These are phyloP conservation scores for Arthrobotrys entomopaga DNA, from an alignment of 2,329 filamentous ascomycete genomes.

Conservation along the genomic window DNA sequence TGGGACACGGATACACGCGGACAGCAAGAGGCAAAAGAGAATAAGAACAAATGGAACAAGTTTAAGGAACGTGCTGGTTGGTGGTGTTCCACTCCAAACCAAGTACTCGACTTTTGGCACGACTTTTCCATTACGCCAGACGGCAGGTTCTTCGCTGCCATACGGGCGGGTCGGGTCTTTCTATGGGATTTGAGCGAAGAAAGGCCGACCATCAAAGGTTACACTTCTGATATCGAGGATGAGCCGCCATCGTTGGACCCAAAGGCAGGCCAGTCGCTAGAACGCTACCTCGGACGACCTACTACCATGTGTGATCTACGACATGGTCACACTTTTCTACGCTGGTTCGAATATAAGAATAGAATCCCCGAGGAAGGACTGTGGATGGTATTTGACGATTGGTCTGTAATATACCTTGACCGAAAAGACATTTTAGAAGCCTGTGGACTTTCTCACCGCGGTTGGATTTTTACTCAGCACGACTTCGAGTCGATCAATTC, in stretches of 20 bases:
- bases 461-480: constrained; percentile 34
- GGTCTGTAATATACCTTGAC: constrained; percentile 56
- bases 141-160: constrained; percentile 57
- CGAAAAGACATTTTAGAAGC: constrained; percentile 57
- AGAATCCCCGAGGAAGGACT: constrained; percentile 57
- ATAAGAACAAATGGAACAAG: constrained; percentile 55
- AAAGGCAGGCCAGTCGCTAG: constrained; percentile 23
- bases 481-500: constrained; percentile 43
- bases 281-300: constrained; percentile 40
- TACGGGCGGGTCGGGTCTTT: constrained; percentile 57
- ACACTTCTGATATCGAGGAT: constrained; percentile 26
- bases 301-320: constrained; percentile 23
- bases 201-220: constrained; percentile 37
- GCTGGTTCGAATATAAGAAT: constrained; percentile 57
- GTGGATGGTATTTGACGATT: constrained; percentile 58
- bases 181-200: constrained; percentile 57
- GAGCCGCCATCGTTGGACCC: not conserved
- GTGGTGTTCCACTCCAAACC: constrained; percentile 59
- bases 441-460: constrained; percentile 49
- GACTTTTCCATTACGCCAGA: constrained; percentile 55
- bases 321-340: constrained; percentile 38
- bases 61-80: constrained; percentile 58
- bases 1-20: constrained; percentile 54
- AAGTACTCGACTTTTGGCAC: constrained; percentile 59
- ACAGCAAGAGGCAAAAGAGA: constrained; percentile 10